Evolutionary conservation across 768 basidiomycete genomes (phyloP), one percentile per base, ranked within the genome.

Genomic region (Boletus bicolor): DNA sequence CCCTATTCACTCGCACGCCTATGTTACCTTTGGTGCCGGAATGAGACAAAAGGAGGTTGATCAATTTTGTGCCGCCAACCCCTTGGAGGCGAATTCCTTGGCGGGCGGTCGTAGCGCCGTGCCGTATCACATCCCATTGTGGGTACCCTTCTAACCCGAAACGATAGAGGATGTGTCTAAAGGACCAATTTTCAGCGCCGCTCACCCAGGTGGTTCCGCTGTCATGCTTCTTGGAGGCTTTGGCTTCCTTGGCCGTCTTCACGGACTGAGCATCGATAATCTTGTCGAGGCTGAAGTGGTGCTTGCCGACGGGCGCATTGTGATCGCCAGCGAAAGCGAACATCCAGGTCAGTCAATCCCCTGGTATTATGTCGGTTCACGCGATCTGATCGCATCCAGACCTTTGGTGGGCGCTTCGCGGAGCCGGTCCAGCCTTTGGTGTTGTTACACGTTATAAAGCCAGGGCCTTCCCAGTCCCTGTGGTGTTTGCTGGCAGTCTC

Each of bases 221-320:
- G 82, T 88, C 55, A 88, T 91, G 88, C 73, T 91, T 56, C 79
- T 90, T 4, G 93, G 90, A 17, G 94, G 94, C 1, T 96, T 96
- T 64, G 94, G 94, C 1, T 86, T 96, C 74, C 76, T 94, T 43
- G 86, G 90, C 49, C 81, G 94, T 49, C 72, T 93, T 62, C 82
- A 87, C 58, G 94, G 94, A 7, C 76, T 97, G 52, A 93, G 91
- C 55, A 82, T 93, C 66, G 94, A 98, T 69, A 91, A 89, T 66
- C 74, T 96, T 26, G 88, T 95, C 6, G 93, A 97, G 65, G 88
- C 89, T 0, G 94, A 98, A 72, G 86, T 94, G 73, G 94, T 97
- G 2, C 78, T 94, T 17, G 89, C 93, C 5, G 92, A 96, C 70
- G 94, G 94, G 5, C 76, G 83, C n/a, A 88, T 97, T 44, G 80